phyloP scores from a whole-genome alignment of 495 filamentous ascomycete genomes.

The Penicillium canariense region DNA sequence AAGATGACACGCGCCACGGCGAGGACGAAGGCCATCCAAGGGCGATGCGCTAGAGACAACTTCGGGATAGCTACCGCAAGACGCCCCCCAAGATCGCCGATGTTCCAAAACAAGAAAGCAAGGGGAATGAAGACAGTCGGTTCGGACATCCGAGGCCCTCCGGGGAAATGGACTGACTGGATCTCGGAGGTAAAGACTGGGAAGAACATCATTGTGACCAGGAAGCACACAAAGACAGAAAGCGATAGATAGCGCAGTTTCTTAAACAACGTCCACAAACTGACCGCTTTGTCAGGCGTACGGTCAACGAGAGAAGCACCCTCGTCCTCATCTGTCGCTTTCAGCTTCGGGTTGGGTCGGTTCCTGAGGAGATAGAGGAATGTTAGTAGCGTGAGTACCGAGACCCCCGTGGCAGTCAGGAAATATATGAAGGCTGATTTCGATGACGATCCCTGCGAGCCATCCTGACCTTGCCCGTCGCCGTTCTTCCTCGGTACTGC shows the following conservation, averaged over 20 bases:
- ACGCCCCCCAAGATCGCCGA: constrained; percentile 78
- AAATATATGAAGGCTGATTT: constrained; percentile 89
- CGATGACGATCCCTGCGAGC: constrained; percentile 40
- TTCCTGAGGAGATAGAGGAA: constrained; percentile 57
- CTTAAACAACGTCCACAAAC: constrained; percentile 62
- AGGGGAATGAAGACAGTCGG: constrained; percentile 82
- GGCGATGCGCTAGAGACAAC: constrained; percentile 59
- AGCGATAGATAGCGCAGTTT: constrained; percentile 71
- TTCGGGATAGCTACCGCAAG: constrained; percentile 63
- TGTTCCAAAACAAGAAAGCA: constrained; percentile 91
- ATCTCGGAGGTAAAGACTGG: constrained; percentile 88
- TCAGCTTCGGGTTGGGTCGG: constrained; percentile 29
- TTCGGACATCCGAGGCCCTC: constrained; percentile 60
- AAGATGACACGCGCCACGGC: constrained; percentile 63
- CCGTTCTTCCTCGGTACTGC: constrained; percentile 48
- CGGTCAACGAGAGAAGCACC: constrained; percentile 6
- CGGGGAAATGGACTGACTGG: constrained; percentile 57
- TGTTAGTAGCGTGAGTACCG: constrained; percentile 52
- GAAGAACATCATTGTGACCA: constrained; percentile 80
- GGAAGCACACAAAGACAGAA: constrained; percentile 74
- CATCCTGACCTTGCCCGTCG: constrained; percentile 15
- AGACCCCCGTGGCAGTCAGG: constrained; percentile 74
- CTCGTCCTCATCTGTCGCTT: constrained; percentile 20
- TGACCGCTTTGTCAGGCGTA: constrained; percentile 49
- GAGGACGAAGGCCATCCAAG: constrained; percentile 60